A percentile compares a stretch with the other conserved stretches of the same genome.
Evolutionary conservation across 305 asterid genomes (phyloP).

Genomic region (Lippia alba): DNA sequence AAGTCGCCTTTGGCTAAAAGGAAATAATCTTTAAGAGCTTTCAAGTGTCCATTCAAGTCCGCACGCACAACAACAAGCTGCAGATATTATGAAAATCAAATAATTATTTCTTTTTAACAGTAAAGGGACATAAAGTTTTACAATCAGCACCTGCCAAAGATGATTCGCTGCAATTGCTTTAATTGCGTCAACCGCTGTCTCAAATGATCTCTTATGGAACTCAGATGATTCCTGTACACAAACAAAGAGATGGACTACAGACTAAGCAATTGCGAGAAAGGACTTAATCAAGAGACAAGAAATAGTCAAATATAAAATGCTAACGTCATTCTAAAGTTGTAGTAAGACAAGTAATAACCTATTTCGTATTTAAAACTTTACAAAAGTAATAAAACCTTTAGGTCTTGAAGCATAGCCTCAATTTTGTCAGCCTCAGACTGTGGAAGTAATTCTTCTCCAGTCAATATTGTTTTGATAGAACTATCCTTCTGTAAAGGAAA

Average conservation of each 20-base stretch:
- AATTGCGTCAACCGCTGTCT: slow-evolving; percentile 78
- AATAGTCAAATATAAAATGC: slow-evolving; percentile 15
- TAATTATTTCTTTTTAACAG: slow-evolving; percentile 33
- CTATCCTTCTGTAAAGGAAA: slow-evolving; percentile 60
- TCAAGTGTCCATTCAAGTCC: slow-evolving; percentile 97
- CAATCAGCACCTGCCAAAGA: slow-evolving; percentile 92
- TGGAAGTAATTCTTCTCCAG: slow-evolving; percentile 87
- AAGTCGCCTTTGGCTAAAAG: slow-evolving; percentile 98
- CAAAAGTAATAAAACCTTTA: slow-evolving; percentile 60
- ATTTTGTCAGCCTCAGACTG: slow-evolving; percentile 93
- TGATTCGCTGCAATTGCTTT: slow-evolving; percentile 95
- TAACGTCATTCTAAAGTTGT: slow-evolving; percentile 12
- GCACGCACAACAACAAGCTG: slow-evolving; percentile 99
- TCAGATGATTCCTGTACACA: slow-evolving; percentile 80
- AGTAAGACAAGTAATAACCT: slow-evolving; percentile 25
- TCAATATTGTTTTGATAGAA: slow-evolving; percentile 47
- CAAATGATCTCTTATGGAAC: slow-evolving; percentile 94
- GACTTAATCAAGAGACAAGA: slow-evolving; percentile 17
- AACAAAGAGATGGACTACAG: neutral
- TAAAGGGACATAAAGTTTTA: slow-evolving; percentile 29
- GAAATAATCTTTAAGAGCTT: slow-evolving; percentile 97
- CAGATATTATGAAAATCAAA: slow-evolving; percentile 39
- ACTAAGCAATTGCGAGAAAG: slow-evolving; percentile 16
- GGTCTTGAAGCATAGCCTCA: slow-evolving; percentile 88
- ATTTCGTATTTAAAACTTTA: neutral